Percentiles rank a stretch among this genome's conserved stretches.
Evolutionary conservation across 495 filamentous ascomycete species (phyloP).

Genomic region (Lindgomyces ingoldianus): DNA sequence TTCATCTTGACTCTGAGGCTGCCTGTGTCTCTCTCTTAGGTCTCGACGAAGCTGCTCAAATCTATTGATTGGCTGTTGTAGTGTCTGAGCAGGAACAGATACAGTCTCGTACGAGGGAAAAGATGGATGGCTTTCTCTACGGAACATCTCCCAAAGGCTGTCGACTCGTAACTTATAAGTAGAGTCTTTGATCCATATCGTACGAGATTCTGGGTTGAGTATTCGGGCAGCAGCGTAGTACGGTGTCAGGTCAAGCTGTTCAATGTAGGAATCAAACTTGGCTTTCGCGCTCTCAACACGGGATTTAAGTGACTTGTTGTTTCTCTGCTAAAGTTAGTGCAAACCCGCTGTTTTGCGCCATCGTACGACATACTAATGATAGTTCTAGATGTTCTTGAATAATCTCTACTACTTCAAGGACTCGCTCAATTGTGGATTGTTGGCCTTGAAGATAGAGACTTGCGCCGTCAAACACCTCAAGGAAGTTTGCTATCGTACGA

Average conservation of each 20-base stretch:
- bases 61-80: neutral
- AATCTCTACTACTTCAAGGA: neutral
- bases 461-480: neutral
- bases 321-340: neutral
- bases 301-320: neutral
- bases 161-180: neutral
- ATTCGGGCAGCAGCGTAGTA: neutral
- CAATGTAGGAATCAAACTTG: neutral
- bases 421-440: neutral
- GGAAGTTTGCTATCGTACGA: neutral
- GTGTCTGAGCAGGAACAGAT: neutral
- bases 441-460: neutral
- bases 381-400: neutral
- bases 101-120: neutral
- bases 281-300: neutral
- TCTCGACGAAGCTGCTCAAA: neutral
- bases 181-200: neutral
- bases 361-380: neutral
- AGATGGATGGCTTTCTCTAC: neutral
- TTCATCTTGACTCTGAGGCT: neutral
- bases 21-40: slow-evolving; percentile 15
- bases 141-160: neutral
- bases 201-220: neutral
- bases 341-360: neutral
- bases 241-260: neutral